Conservation (phyloP, 2,329 filamentous ascomycete species). For the Cordyceps javanica region DNA sequence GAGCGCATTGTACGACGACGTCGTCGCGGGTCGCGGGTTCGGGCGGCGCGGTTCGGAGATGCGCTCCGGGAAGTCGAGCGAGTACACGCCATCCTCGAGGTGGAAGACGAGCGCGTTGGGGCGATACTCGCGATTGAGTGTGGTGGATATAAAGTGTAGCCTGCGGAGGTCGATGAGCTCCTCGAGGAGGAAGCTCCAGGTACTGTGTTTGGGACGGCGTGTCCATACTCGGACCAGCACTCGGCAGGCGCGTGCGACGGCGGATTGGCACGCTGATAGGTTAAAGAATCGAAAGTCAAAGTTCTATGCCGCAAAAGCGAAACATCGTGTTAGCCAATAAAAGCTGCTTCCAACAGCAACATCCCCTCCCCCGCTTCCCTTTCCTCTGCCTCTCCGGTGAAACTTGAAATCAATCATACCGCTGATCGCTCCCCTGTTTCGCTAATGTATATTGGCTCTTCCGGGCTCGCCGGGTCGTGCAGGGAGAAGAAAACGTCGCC, state of each 20-base stretch:
- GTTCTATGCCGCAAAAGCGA: constrained; percentile 44
- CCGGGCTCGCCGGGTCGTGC: constrained; percentile 58
- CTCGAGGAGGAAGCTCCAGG: constrained; percentile 61
- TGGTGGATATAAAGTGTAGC: constrained; percentile 71
- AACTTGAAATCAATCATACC: constrained; percentile 37
- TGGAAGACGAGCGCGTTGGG: constrained; percentile 81
- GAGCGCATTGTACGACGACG: constrained; percentile 79
- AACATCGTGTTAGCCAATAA: constrained; percentile 11
- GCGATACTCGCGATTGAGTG: constrained; percentile 66
- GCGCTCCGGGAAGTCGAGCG: constrained; percentile 58
- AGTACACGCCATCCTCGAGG: constrained; percentile 81
- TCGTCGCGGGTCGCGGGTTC: constrained; percentile 46
- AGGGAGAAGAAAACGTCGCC: constrained; percentile 88
- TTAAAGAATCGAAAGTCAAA: constrained; percentile 86
- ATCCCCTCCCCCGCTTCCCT: too few species aligned
- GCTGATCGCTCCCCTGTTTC: constrained; percentile 74
- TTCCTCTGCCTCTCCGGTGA: too few species aligned
- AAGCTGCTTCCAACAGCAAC: background rate
- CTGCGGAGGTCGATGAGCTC: constrained; percentile 64
- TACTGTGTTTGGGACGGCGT: constrained; percentile 43
- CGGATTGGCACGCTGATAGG: constrained; percentile 55
- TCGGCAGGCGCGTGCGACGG: constrained; percentile 58
- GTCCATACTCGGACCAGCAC: constrained; percentile 72
- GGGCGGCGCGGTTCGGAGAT: constrained; percentile 40
- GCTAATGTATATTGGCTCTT: constrained; percentile 78